Evolutionary conservation across 129 eudicot genomes (phyloP), one percentile per base, ranked within the genome.

Genomic region (Dittrichia graveolens): DNA sequence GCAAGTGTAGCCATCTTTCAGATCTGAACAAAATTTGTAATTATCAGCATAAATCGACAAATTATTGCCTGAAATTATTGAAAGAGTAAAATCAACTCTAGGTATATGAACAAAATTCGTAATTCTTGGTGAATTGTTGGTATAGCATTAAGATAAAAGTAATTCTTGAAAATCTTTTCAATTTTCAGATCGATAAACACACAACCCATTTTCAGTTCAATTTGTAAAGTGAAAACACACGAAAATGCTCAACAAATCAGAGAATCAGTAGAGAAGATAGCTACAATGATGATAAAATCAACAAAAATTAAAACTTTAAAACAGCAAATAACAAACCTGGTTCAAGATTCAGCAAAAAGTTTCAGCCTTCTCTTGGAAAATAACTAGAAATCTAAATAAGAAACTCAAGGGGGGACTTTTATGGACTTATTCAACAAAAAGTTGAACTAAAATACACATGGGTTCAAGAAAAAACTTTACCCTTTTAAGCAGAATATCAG

Each of bases 1-100:
- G 65, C 70, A 65, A 88, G 75, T 16, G 97, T 85, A 35, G 97
- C 97, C 97, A 91, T 91, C 77, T 85, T 68, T 18, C 44, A 4
- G 73, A 65, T 12, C 63, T 63, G 4, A 71, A 70, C 1, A 53
- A 45, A 24, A 24, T 24, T 24, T 24, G 31, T 24, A 24, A 24
- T 24, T 24, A 24, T 24, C 61, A 67, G 7, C 10, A 71, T 9
- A 67, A 15, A 12, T 38, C 13, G 59, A 59, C 8, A 68, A 59
- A 37, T 18, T 12, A 12, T 38, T 24, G 8, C 8, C 61, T 60
- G 11, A 24, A n/a, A 24, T 6, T 13, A 19, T 39, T 46, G 3
- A 54, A 16, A 40, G 11, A 31, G 7, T 24, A 8, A 49, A 37
- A 40, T 49, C 8, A 19, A 5, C 41, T 69, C 65, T 48, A 15